Percentiles rank a stretch among this genome's conserved stretches.
These are phyloP conservation scores for Boechera divaricarpa DNA, from an alignment of 345 rosid genomes.

Conservation along the genomic window DNA sequence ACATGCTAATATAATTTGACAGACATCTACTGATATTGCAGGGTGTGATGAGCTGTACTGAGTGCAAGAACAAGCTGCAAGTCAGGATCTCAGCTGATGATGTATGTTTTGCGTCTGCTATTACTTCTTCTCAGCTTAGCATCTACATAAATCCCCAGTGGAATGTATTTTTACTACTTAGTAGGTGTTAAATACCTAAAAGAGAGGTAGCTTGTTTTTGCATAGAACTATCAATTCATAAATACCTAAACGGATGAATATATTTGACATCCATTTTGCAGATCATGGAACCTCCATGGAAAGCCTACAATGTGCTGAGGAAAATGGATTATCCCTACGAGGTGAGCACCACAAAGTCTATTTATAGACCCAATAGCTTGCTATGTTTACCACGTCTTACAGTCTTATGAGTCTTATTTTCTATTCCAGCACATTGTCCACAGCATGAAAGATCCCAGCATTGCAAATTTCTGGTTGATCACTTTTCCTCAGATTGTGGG, in stretches of 20 bases:
- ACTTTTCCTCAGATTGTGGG: constrained; percentile 87
- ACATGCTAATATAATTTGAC: constrained; percentile 18
- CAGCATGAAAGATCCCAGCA: constrained; percentile 96
- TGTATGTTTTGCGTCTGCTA: constrained; percentile 57
- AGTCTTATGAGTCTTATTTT: constrained; percentile 25
- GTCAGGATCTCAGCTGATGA: constrained; percentile 92
- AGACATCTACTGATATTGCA: constrained; percentile 45
- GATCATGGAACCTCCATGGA: constrained; percentile 99
- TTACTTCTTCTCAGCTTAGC: constrained; percentile 36
- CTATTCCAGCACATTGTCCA: constrained; percentile 85
- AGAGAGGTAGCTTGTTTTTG: constrained; percentile 3
- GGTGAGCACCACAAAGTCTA: constrained; percentile 49
- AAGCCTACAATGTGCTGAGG: constrained; percentile 76
- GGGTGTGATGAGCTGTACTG: constrained; percentile 94
- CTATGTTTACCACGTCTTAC: constrained; percentile 12
- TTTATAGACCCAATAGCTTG: constrained; percentile 6
- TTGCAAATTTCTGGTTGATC: constrained; percentile 95
- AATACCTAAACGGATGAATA: neutral
- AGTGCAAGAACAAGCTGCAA: constrained; percentile 88
- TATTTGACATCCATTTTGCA: constrained; percentile 42
- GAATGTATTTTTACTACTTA: constrained; percentile 23
- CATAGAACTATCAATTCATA: constrained; percentile 8
- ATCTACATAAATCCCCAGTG: constrained; percentile 22
- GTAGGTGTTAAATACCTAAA: constrained; percentile 22
- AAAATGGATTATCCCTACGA: constrained; percentile 97